Percentiles rank a stretch among this genome's conserved stretches.
Evolutionary conservation across 352 stramenopile species (phyloP).

Genomic region (Phytophthora cactorum): DNA sequence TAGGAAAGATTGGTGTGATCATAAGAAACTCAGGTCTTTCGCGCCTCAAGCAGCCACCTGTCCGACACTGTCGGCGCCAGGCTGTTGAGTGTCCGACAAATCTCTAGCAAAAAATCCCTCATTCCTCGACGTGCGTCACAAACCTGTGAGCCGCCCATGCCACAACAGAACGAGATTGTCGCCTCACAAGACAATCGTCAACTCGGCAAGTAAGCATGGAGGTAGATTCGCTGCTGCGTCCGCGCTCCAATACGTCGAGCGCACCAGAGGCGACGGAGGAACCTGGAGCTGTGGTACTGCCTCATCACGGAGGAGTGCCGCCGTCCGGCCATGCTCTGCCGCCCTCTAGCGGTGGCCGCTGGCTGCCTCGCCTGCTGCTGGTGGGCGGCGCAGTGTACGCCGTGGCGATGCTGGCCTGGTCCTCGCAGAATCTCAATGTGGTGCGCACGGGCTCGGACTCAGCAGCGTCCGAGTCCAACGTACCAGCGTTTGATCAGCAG

Average conservation of each 20-base stretch:
- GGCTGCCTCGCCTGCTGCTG: slow-evolving; percentile 31
- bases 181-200: slow-evolving; percentile 19
- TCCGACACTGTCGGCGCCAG: not conserved
- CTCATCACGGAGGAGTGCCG: slow-evolving; percentile 2
- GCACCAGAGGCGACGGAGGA: not conserved
- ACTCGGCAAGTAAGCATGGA: slow-evolving; percentile 19
- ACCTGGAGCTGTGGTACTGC: slow-evolving; percentile 4
- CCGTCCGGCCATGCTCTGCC: slow-evolving; percentile 4
- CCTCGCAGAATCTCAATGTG: slow-evolving; percentile 26
- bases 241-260: slow-evolving; percentile 19
- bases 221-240: slow-evolving; percentile 24
- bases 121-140: slow-evolving; percentile 18
- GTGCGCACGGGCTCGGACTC: slow-evolving; percentile 16
- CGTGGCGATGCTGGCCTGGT: slow-evolving; percentile 35
- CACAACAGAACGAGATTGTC: slow-evolving; percentile 12
- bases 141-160: slow-evolving; percentile 11
- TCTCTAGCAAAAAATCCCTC: slow-evolving; percentile 25
- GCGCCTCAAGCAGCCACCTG: not conserved
- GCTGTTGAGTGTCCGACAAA: slow-evolving; percentile 12
- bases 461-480: slow-evolving; percentile 8
- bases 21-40: too few relatives aligned
- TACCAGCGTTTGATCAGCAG: not conserved
- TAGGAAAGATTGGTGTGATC: too few relatives aligned
- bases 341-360: slow-evolving; percentile 14
- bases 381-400: slow-evolving; percentile 29